These are phyloP conservation scores for Candida neerlandica DNA, from an alignment of 1,139 yeast genomes.

Conservation along the genomic window DNA sequence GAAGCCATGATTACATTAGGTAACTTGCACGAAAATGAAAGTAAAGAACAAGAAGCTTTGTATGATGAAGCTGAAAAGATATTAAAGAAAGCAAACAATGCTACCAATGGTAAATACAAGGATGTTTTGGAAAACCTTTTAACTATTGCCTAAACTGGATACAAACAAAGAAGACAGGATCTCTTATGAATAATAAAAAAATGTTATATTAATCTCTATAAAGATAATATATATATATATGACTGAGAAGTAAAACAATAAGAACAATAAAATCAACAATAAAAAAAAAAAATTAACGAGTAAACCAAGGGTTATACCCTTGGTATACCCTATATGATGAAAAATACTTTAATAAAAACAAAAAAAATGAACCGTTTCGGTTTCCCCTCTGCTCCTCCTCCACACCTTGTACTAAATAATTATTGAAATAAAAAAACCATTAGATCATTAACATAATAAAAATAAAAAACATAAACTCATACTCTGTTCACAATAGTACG, in stretches of 20 bases:
- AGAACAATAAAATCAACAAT: not conserved
- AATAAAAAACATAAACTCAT: slow-evolving; percentile 20
- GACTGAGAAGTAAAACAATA: slow-evolving; percentile 2
- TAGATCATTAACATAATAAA: not conserved
- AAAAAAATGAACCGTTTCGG: not conserved
- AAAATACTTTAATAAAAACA: too few species aligned
- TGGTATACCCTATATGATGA: not conserved
- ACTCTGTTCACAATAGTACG: slow-evolving; percentile 39
- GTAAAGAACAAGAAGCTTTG: slow-evolving; percentile 61
- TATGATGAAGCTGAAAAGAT: slow-evolving; percentile 70
- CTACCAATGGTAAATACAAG: slow-evolving; percentile 72
- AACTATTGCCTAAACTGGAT: not conserved
- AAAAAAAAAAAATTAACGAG: not conserved
- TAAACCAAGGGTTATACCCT: not conserved
- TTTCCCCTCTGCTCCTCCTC: too few species aligned
- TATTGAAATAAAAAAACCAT: slow-evolving; percentile 1
- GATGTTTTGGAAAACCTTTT: slow-evolving; percentile 46
- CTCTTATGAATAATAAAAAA: not conserved
- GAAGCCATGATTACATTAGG: slow-evolving; percentile 84
- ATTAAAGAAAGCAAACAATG: slow-evolving; percentile 67
- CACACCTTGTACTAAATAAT: not conserved
- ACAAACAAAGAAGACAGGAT: not conserved
- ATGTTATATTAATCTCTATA: slow-evolving; percentile 3
- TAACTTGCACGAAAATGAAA: slow-evolving; percentile 65
- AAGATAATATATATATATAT: slow-evolving; percentile 3